Evolutionary conservation across 768 basidiomycete genomes (phyloP).

Genomic region (Coprinopsis sp.): DNA sequence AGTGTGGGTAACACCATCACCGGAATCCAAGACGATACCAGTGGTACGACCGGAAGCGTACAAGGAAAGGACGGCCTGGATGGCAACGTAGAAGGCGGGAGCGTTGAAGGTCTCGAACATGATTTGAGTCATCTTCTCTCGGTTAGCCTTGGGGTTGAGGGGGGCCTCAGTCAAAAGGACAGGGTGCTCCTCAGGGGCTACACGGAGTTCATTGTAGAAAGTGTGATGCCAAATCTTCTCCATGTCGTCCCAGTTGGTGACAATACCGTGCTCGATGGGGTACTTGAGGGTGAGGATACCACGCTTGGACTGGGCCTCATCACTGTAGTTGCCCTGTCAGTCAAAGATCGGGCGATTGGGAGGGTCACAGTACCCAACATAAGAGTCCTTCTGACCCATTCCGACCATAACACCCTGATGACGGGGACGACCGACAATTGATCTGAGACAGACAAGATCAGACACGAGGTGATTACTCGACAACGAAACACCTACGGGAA

Average conservation of each 20-base stretch:
- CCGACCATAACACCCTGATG: slow-evolving; percentile 90
- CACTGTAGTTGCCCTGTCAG: slow-evolving; percentile 19
- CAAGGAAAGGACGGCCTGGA: slow-evolving; percentile 78
- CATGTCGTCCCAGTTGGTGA: slow-evolving; percentile 97
- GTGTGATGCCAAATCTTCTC: slow-evolving; percentile 97
- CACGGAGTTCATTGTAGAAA: slow-evolving; percentile 87
- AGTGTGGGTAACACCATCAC: slow-evolving; percentile 88
- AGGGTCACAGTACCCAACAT: slow-evolving; percentile 59
- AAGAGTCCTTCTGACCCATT: slow-evolving; percentile 90
- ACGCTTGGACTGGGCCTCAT: slow-evolving; percentile 51
- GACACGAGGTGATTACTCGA: slow-evolving; percentile 1
- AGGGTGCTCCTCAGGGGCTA: slow-evolving; percentile 83
- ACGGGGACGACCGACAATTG: slow-evolving; percentile 85
- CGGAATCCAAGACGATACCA: slow-evolving; percentile 85
- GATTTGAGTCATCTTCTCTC: slow-evolving; percentile 88
- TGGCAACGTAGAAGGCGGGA: slow-evolving; percentile 83
- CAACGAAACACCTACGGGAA: slow-evolving; percentile 64
- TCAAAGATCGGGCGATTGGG: neutral
- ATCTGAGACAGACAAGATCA: slow-evolving; percentile 43
- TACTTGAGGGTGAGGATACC: slow-evolving; percentile 92
- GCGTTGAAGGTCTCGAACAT: slow-evolving; percentile 92
- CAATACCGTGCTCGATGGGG: slow-evolving; percentile 89
- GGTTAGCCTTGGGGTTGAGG: slow-evolving; percentile 81
- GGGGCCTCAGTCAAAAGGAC: slow-evolving; percentile 81
- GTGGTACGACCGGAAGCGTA: slow-evolving; percentile 90